Conservation (phyloP, 2,329 filamentous ascomycete species). For the Exophiala spinifera region DNA sequence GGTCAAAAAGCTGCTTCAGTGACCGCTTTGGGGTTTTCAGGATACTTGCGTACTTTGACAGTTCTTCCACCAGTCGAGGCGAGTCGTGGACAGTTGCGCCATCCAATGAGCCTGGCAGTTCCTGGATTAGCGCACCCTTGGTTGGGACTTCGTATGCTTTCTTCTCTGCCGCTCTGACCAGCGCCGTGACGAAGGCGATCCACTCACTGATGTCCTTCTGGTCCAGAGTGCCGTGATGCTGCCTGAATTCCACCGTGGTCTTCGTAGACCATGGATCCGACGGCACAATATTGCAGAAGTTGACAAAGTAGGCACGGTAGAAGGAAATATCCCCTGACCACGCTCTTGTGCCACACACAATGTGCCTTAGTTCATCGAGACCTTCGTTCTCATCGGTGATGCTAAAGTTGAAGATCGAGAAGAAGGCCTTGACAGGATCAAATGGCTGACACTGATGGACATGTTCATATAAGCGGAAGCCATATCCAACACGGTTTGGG, state of each 20-base stretch:
- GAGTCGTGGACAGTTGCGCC: not conserved
- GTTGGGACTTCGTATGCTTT: conserved; percentile 7
- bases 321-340: not conserved
- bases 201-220: conserved; percentile 11
- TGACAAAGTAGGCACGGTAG: conserved; percentile 7
- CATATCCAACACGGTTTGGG: conserved; percentile 1
- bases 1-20: conserved; percentile 17
- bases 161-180: conserved; percentile 15
- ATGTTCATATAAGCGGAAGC: not conserved
- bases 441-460: not conserved
- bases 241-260: conserved; percentile 20
- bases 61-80: not conserved
- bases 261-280: not conserved
- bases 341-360: not conserved
- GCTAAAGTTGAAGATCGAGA: conserved; percentile 6
- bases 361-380: not conserved
- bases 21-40: not conserved
- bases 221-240: conserved; percentile 17
- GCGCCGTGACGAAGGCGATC: conserved; percentile 17
- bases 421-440: conserved; percentile 1
- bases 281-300: conserved; percentile 8
- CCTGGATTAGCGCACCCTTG: not conserved
- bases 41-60: conserved; percentile 9
- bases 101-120: not conserved
- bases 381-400: not conserved